Evolutionary conservation across 1,284 basidiomycete genomes (phyloP), one percentile per base, ranked within the genome.

Genomic region (Peniophora sp.): DNA sequence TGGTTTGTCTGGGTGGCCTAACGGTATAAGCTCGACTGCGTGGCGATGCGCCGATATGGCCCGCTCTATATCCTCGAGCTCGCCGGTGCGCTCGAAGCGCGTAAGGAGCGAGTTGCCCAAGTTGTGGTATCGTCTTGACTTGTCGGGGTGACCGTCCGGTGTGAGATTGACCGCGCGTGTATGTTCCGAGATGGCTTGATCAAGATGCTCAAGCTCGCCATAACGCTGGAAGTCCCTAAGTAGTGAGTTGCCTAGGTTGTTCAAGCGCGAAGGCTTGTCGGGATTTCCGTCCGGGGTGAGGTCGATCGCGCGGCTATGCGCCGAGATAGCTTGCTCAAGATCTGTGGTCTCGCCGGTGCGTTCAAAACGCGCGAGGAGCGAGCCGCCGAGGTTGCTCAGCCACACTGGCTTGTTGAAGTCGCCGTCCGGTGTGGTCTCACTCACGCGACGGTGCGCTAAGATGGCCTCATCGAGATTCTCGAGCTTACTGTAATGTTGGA

Each of bases 171-270:
- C 51, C 25, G 65, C 60, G 2, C 60, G 54, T 17, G 54, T 55
- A 45, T 61, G 61, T 44, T 61, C 56, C n/a, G 55, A 43, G 14
- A 69, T 55, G 2, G 68, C 64, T 41, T 61, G 55, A 17, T 70
- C 59, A 27, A 72, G 53, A 51, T 70, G 68, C 8, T 54, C 47
- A 6, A 59, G 47, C 23, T 57, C 45, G 9, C 55, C 59, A 8
- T 52, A 47, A 12, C 61, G 48, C 24, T 59, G 53, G 35, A 64
- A 70, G 22, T 64, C 62, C 39, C 58, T 55, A 6, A 56, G 24
- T 12, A 32, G 27, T 12, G 12, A 6, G 12, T 6, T 12, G 6
- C 27, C 27, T 6, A 32, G 27, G 12, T 32, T 32, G 27, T 12
- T 32, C 27, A 32, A 32, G 6, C 5, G 5, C 27, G 27, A 6